Percentiles rank a stretch among this genome's conserved stretches.
phyloP scores from a whole-genome alignment of 2,329 filamentous ascomycete genomes.

The Achaetomium macrosporum region DNA sequence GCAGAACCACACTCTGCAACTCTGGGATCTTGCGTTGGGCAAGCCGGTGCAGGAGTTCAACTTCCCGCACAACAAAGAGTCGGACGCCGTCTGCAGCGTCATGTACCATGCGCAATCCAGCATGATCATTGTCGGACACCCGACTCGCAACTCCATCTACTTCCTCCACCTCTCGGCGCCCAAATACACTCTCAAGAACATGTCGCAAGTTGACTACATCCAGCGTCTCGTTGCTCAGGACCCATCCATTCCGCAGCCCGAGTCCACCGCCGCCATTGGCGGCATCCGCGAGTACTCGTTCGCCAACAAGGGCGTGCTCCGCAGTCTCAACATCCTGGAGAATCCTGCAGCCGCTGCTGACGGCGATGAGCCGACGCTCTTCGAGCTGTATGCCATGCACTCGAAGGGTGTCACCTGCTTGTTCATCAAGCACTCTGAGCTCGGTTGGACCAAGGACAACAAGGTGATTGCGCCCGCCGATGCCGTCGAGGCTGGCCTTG shows the following conservation, averaged over 20 bases:
- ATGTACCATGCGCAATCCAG: conserved; percentile 88
- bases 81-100: conserved; percentile 95
- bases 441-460: conserved; percentile 88
- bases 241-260: conserved; percentile 69
- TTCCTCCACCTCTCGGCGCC: conserved; percentile 94
- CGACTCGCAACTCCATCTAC: conserved; percentile 94
- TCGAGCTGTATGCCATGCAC: conserved; percentile 96
- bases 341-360: conserved; percentile 59
- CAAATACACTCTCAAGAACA: conserved; percentile 75
- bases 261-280: conserved; percentile 95
- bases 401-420: conserved; percentile 93
- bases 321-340: conserved; percentile 84
- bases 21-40: conserved; percentile 93
- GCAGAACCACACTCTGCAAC: conserved; percentile 96
- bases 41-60: conserved; percentile 97
- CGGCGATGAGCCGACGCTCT: conserved; percentile 67
- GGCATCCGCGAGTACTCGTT: conserved; percentile 95
- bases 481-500: conserved; percentile 66
- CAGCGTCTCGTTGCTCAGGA: conserved; percentile 70
- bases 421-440: conserved; percentile 76
- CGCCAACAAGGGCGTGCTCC: conserved; percentile 73
- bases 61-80: conserved; percentile 91
- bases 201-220: conserved; percentile 86
- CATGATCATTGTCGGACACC: conserved; percentile 91
- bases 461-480: conserved; percentile 77